Evolutionary conservation across 2,329 filamentous ascomycete genomes (phyloP).

Genomic region (Xylariales sp.): DNA sequence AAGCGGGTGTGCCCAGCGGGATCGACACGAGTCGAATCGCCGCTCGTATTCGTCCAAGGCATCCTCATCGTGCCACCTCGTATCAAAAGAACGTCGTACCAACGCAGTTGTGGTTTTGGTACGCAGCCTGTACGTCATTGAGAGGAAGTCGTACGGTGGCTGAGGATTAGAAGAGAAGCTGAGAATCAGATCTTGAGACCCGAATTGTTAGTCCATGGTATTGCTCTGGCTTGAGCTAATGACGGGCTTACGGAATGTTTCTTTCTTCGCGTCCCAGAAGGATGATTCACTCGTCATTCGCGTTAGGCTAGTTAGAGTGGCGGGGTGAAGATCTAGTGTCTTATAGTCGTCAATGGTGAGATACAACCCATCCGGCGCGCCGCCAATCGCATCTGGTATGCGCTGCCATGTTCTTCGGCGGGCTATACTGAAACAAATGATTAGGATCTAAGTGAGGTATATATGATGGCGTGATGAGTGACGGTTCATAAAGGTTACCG

Average conservation of each 20-base stretch:
- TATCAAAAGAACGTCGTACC: slow-evolving; percentile 58
- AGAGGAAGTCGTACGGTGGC: slow-evolving; percentile 60
- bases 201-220: slow-evolving; percentile 30
- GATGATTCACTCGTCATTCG: slow-evolving; percentile 47
- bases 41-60: slow-evolving; percentile 60
- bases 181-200: slow-evolving; percentile 54
- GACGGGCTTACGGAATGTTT: slow-evolving; percentile 44
- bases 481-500: not conserved
- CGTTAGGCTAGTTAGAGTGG: slow-evolving; percentile 45
- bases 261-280: slow-evolving; percentile 48
- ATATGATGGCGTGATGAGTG: not conserved
- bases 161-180: slow-evolving; percentile 59
- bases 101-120: slow-evolving; percentile 55
- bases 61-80: slow-evolving; percentile 55
- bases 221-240: not conserved
- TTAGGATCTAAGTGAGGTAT: not conserved
- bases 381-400: slow-evolving; percentile 32
- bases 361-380: slow-evolving; percentile 42
- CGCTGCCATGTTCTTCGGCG: slow-evolving; percentile 40
- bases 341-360: slow-evolving; percentile 47
- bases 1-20: slow-evolving; percentile 60
- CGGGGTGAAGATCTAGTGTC: slow-evolving; percentile 45
- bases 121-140: slow-evolving; percentile 58
- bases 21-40: slow-evolving; percentile 57
- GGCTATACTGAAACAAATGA: slow-evolving; percentile 41